Conservation (phyloP, 148 eudicot species). For the Selenicereus undatus region DNA sequence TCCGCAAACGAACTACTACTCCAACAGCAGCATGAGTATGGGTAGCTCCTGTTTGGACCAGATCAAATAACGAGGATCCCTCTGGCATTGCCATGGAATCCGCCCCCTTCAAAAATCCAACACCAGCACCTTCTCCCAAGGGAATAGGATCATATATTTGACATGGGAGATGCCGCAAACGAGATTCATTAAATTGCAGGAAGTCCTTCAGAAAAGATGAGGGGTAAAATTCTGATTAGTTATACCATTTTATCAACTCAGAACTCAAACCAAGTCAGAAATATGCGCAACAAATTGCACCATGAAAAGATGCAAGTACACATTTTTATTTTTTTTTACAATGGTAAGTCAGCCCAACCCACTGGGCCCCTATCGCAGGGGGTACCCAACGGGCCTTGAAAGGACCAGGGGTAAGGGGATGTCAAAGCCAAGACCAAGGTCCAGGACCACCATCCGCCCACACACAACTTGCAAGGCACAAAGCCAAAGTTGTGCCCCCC, state of each 20-base stretch:
- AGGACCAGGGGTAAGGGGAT: no score
- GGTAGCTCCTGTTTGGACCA: slow-evolving; percentile 66
- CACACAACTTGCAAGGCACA: no score
- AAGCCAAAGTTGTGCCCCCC: no score
- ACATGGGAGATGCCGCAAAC: slow-evolving; percentile 57
- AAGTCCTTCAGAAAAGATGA: slow-evolving; percentile 54
- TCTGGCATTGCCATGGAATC: slow-evolving; percentile 70
- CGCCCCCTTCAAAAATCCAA: slow-evolving; percentile 75
- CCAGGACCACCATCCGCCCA: no score
- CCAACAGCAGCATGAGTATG: slow-evolving; percentile 89
- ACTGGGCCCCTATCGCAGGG: no score
- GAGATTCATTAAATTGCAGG: slow-evolving; percentile 55
- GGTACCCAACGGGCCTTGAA: no score
- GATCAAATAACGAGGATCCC: slow-evolving; percentile 66
- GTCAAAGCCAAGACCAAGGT: no score
- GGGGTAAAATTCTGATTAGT: slow-evolving; percentile 6
- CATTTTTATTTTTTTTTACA: no score
- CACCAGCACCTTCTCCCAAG: slow-evolving; percentile 88
- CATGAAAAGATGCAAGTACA: no score
- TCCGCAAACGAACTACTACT: slow-evolving; percentile 74
- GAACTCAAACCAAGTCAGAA: not conserved
- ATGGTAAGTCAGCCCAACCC: no score
- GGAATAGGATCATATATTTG: slow-evolving; percentile 77
- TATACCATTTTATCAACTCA: slow-evolving; percentile 10
- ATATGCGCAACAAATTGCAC: not conserved